Evolutionary conservation across 495 filamentous ascomycete species (phyloP).

Genomic region (Glutinoglossum americanum): DNA sequence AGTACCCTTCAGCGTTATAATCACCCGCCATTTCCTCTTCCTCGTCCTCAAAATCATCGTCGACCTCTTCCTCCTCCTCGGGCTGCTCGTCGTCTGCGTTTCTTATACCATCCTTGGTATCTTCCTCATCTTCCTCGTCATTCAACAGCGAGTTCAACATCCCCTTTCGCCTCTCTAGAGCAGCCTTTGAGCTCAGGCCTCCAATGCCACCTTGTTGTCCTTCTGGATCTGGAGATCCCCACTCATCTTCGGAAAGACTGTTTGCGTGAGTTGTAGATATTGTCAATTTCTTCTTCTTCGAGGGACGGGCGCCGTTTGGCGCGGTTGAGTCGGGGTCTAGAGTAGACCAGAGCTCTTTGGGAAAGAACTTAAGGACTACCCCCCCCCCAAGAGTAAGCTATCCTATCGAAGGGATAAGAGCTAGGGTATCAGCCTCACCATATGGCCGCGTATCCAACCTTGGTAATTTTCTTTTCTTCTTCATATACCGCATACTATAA

Average conservation of each 20-base stretch:
- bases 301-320: conserved; percentile 4
- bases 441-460: conserved; percentile 27
- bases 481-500: conserved; percentile 32
- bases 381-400: neutral
- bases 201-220: neutral
- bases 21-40: conserved; percentile 36
- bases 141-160: neutral
- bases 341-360: conserved; percentile 29
- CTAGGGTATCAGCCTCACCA: conserved; percentile 16
- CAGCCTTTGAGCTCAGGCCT: neutral
- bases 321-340: conserved; percentile 22
- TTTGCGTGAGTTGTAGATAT: conserved; percentile 1
- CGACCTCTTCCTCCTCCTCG: conserved; percentile 9
- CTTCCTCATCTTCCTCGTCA: conserved; percentile 19
- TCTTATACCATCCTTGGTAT: conserved; percentile 21
- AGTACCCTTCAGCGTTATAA: conserved; percentile 46
- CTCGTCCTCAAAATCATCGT: conserved; percentile 30
- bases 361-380: conserved; percentile 33
- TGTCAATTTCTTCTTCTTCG: conserved; percentile 4
- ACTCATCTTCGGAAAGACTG: conserved; percentile 1
- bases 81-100: conserved; percentile 9
- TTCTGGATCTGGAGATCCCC: neutral
- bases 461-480: conserved; percentile 28
- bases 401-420: neutral
- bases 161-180: neutral